Evolutionary conservation across 495 filamentous ascomycete genomes (phyloP).

Genomic region (Talaromyces stipitatus): DNA sequence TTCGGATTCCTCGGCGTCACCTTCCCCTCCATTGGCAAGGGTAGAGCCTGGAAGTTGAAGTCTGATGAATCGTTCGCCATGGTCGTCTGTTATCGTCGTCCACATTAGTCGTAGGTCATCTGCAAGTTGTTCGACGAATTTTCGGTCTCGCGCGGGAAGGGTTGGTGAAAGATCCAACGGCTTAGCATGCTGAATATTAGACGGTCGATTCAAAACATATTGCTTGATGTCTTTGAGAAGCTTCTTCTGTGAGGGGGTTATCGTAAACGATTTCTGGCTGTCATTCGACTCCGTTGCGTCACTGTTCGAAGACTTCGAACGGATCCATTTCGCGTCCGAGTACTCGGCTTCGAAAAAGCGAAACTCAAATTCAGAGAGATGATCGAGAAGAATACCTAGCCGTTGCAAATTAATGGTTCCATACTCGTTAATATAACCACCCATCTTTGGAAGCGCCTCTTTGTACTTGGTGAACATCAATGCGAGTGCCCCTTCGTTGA

Average conservation of each 20-base stretch:
- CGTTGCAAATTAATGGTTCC: conserved; percentile 83
- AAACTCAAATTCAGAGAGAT: conserved; percentile 77
- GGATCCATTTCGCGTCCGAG: conserved; percentile 85
- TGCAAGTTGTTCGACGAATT: conserved; percentile 84
- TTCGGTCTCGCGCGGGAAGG: conserved; percentile 78
- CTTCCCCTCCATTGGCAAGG: conserved; percentile 26
- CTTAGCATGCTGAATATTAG: conserved; percentile 31
- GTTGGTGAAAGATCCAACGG: conserved; percentile 64
- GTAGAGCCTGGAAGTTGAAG: conserved; percentile 51
- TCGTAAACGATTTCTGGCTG: conserved; percentile 53
- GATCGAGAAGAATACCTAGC: conserved; percentile 69
- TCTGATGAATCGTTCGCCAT: conserved; percentile 72
- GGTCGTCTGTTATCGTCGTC: conserved; percentile 68
- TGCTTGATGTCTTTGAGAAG: conserved; percentile 76
- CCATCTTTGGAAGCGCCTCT: conserved; percentile 72
- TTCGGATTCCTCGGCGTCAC: conserved; percentile 57
- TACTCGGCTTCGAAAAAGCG: conserved; percentile 86
- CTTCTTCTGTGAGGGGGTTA: conserved; percentile 74
- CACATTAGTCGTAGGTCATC: conserved; percentile 74
- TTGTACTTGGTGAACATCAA: conserved; percentile 99
- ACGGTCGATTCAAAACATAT: conserved; percentile 60
- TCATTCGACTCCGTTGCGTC: conserved; percentile 51
- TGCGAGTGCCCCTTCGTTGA: conserved; percentile 93
- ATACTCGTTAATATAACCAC: conserved; percentile 94
- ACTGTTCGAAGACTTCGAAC: conserved; percentile 53